Conservation (phyloP, 2,329 filamentous ascomycete species). For the Anisogramma anomala region DNA sequence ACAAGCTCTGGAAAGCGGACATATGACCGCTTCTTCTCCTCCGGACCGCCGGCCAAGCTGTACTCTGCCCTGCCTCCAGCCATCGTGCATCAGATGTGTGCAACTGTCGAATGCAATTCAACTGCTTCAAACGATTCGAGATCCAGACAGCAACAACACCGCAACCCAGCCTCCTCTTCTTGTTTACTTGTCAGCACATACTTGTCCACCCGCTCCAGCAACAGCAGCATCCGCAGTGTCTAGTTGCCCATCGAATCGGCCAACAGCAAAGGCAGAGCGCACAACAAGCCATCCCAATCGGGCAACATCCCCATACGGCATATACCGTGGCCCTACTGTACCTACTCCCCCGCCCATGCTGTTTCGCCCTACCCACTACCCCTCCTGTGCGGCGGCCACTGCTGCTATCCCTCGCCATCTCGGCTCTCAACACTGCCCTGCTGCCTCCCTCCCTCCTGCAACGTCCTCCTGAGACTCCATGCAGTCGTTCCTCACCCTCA, state of each 20-base stretch:
- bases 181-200: no score
- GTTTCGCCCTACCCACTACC: neutral
- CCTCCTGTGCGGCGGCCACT: neutral
- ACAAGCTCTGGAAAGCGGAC: no score
- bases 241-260: no score
- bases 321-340: neutral
- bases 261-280: neutral
- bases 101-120: no score
- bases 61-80: neutral
- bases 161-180: no score
- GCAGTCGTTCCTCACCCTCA: constrained; percentile 48
- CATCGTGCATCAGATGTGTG: neutral
- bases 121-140: no score
- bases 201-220: no score
- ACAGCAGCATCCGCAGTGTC: no score
- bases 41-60: no score
- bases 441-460: neutral
- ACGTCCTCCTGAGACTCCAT: constrained; percentile 27
- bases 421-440: neutral
- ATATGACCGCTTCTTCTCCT: no score
- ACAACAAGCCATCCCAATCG: neutral
- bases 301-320: neutral
- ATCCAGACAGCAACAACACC: no score
- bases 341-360: neutral
- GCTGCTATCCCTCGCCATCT: neutral